These are phyloP conservation scores for Emergomyces orientalis DNA, from an alignment of 2,329 filamentous ascomycete genomes.

Conservation along the genomic window DNA sequence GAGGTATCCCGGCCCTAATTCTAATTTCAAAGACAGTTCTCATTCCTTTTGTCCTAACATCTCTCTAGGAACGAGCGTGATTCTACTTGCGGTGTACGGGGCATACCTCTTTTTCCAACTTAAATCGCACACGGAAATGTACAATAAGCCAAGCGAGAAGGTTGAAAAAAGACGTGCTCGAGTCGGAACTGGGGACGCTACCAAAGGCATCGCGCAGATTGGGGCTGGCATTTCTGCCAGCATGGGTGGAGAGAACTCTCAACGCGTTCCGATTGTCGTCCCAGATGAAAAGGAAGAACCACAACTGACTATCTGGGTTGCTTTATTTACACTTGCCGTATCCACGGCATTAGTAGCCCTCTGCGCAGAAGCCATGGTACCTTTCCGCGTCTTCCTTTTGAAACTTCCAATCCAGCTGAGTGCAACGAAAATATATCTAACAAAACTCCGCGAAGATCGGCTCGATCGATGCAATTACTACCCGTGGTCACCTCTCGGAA, in stretches of 20 bases:
- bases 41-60: slow-evolving; percentile 15
- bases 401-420: background rate
- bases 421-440: background rate
- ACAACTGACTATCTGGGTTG: slow-evolving; percentile 61
- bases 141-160: slow-evolving; percentile 71
- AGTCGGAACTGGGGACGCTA: slow-evolving; percentile 42
- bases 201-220: slow-evolving; percentile 44
- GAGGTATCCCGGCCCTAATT: slow-evolving; percentile 18
- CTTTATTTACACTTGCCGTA: slow-evolving; percentile 59
- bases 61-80: slow-evolving; percentile 51
- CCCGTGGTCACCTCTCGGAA: slow-evolving; percentile 41
- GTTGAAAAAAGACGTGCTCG: slow-evolving; percentile 48
- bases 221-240: slow-evolving; percentile 43
- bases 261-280: slow-evolving; percentile 41
- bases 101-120: slow-evolving; percentile 87
- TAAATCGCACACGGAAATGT: slow-evolving; percentile 70
- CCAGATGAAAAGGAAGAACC: slow-evolving; percentile 63
- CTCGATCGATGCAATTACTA: slow-evolving; percentile 48
- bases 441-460: slow-evolving; percentile 29
- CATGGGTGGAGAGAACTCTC: slow-evolving; percentile 42
- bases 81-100: slow-evolving; percentile 73
- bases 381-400: background rate
- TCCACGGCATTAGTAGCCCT: slow-evolving; percentile 72
- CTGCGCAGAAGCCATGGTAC: slow-evolving; percentile 59
- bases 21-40: background rate